phyloP scores from a whole-genome alignment of 352 stramenopile genomes.

The Globisporangium cylindrosporum region DNA sequence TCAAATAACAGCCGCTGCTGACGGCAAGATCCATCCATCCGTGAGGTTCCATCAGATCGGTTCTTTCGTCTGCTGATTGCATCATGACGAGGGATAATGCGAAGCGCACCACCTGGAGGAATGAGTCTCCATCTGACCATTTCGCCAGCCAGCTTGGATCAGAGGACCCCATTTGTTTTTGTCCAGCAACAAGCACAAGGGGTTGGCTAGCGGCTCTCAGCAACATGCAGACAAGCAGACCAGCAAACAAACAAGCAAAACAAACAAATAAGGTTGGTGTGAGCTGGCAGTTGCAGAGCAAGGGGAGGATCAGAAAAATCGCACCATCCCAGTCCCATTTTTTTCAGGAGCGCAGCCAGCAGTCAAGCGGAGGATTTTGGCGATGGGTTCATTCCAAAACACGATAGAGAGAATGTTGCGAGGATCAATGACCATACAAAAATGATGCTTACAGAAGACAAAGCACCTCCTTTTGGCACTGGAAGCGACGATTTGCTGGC shows the following conservation, averaged over 20 bases:
- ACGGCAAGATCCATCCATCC: neutral
- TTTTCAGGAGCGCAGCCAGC: neutral
- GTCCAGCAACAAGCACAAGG: neutral
- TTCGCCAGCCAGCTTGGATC: neutral
- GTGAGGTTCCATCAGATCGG: neutral
- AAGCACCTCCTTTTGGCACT: neutral
- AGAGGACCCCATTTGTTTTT: neutral
- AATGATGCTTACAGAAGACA: neutral
- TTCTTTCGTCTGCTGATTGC: neutral
- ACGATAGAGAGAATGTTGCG: neutral
- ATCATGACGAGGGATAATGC: too few relatives aligned
- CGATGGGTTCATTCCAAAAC: constrained; percentile 10
- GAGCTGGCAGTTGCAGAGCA: neutral
- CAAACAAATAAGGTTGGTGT: neutral
- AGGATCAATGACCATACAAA: too few relatives aligned
- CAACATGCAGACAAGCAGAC: neutral
- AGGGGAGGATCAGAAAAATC: neutral
- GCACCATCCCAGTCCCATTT: neutral
- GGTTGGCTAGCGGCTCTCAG: too few relatives aligned
- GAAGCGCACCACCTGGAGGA: neutral
- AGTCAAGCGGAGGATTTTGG: neutral
- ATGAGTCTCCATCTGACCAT: neutral
- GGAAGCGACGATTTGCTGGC: neutral
- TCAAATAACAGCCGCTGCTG: neutral
- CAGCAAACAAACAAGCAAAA: neutral